Conservation (phyloP, 345 rosid genomes). For the Hypericum androsaemum region DNA sequence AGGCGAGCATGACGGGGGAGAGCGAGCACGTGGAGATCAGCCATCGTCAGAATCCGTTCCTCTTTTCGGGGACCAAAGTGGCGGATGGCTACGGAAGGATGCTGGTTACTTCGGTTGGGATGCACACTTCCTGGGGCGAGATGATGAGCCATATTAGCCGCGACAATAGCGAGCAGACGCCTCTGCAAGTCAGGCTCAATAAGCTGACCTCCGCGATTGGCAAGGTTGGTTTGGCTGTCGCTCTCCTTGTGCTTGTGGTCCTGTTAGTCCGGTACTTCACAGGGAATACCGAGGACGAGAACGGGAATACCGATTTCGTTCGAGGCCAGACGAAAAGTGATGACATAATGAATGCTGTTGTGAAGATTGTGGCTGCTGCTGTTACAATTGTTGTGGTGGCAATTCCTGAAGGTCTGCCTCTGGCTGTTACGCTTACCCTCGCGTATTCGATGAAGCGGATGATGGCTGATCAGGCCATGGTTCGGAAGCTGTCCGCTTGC, state of each 20-base stretch:
- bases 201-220: conserved; percentile 58
- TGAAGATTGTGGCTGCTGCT: conserved; percentile 56
- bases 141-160: conserved; percentile 55
- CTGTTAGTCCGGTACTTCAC: conserved; percentile 58
- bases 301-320: conserved; percentile 33
- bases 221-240: conserved; percentile 52
- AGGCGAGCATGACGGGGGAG: conserved; percentile 19
- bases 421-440: conserved; percentile 70
- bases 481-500: conserved; percentile 63
- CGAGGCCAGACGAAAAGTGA: conserved; percentile 36
- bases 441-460: conserved; percentile 79
- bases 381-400: conserved; percentile 84
- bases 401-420: conserved; percentile 70
- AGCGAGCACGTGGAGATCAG: conserved; percentile 13
- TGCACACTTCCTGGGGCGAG: conserved; percentile 67
- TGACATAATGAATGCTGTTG: conserved; percentile 43
- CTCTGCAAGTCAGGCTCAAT: conserved; percentile 53
- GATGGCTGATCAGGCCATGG: conserved; percentile 85
- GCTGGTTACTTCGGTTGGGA: conserved; percentile 61
- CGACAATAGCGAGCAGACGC: conserved; percentile 44
- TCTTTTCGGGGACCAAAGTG: conserved; percentile 17
- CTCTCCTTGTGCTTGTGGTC: conserved; percentile 52
- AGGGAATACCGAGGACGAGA: conserved; percentile 46
- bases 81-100: conserved; percentile 34
- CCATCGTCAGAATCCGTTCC: conserved; percentile 7